Evolutionary conservation across 2,329 filamentous ascomycete genomes (phyloP), one percentile per base, ranked within the genome.

Genomic region (Aspergillus tubingensis): DNA sequence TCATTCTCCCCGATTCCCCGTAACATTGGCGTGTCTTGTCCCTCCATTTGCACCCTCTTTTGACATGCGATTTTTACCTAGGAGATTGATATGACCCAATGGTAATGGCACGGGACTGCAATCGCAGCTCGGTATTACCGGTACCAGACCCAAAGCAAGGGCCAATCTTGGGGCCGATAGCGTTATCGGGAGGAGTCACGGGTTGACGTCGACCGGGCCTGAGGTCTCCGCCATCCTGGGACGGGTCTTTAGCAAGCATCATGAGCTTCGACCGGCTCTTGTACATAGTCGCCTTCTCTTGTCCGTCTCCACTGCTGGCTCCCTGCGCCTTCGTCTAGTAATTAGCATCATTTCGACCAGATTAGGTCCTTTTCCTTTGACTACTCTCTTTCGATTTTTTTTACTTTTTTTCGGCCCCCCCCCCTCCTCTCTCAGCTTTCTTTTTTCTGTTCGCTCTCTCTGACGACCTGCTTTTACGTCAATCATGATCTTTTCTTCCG

Each of bases 141-240:
- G 43, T 27, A 55, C 53, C 32, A 36, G 11, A 36, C 10, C 32
- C 10, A 36, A 19, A 43, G 53, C 53, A 27, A 30, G 53, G 53
- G 43, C 53, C 53, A 55, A 36, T 36, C 32, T 36, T 36, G n/a
- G 17, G n/a, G 21, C 21, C 25, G 23, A 44, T 41, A 23, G 53
- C 53, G 25, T 55, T 55, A 55, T 55, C 53, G 53, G 39, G 17
- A 44, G 21, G 25, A 55, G 53, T 55, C 53, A 55, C 53, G 53
- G 53, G 53, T 55, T 55, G 53, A 44, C 53, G 39, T 55, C 39
- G 38, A 19, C 53, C 43, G 23, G 17, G 30, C 19, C 19, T 36
- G 32, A 36, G 8, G 11, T 17, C 50, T 39, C 51, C 32, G 19
- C 21, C 36, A n/a, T 27, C 10, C 13, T 25, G 36, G 51, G 51